Base-by-base conservation (phyloP, 306 rosid genomes). In the Cicer judaicum region DNA sequence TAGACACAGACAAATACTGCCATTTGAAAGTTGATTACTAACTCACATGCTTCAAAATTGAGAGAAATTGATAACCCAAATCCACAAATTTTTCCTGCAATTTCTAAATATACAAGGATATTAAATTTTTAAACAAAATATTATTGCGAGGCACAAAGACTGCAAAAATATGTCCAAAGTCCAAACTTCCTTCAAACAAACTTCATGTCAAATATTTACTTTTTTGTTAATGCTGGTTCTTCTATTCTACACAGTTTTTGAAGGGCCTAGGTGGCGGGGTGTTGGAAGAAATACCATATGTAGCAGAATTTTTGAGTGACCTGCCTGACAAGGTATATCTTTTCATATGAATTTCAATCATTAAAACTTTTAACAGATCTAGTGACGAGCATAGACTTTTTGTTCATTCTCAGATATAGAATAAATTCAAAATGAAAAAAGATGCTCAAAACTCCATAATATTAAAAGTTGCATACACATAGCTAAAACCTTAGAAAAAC, bases 281-380 rank as follows among this genome's bases (percentile, higher is more conserved):
- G 85, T 83, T 68, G 70, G 85, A 84, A 72, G 94, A 88, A 82
- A 84, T 91, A 77, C 88, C 94, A 7, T 61, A 38, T 79, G 78
- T 89, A 44, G 38, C 86, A 77, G 97, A 91, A 42, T 78, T 85
- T 78, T 60, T 87, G 73, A 87, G 83, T 10, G 88, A 76, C 74
- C 81, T 83, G 41, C 57, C 73, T 63, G 65, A 60, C 56, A 87
- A 87, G 93, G 97, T 88, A 89, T 63, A 67, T 76, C 57, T 70
- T 80, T 29, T 64, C 55, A 41, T 39, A 55, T 68, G 36, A 81
- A 68, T 41, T 49, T 60, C 55, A 68, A 34, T 65, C 34, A 77
- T 49, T 56, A 62, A 14, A 29, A 47, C 70, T 79, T 56, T 19
- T 73, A 48, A 73, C 36, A 16, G 13, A 10, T 68, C 42, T 78